These are phyloP conservation scores for Cutaneotrichosporon dermatis DNA, from an alignment of 1,284 basidiomycete species.

Conservation along the genomic window DNA sequence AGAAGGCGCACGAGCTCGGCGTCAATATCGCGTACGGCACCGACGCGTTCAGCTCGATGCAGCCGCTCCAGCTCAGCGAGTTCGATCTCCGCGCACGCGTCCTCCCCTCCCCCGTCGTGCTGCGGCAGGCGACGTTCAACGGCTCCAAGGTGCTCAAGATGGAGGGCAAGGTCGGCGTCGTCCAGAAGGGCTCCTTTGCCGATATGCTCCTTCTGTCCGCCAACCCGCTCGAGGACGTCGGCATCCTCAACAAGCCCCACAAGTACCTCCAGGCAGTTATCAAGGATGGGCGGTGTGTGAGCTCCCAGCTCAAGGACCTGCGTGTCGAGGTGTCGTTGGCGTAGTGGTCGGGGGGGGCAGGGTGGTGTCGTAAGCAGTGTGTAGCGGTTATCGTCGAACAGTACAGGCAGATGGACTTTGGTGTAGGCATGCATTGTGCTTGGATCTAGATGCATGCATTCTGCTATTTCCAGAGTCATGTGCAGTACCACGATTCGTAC, in stretches of 20 bases:
- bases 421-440: no score
- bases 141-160: conserved; percentile 47
- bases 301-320: conserved; percentile 18
- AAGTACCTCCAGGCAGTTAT: conserved; percentile 29
- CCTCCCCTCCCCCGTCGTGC: conserved; percentile 46
- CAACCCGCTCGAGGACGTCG: conserved; percentile 54
- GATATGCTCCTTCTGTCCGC: conserved; percentile 52
- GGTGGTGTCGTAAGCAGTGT: no score
- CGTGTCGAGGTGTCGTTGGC: conserved; percentile 28
- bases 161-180: conserved; percentile 48
- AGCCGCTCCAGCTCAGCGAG: conserved; percentile 29
- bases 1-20: conserved; percentile 29
- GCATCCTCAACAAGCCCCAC: conserved; percentile 51
- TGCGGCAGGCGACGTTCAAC: conserved; percentile 53
- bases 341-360: background rate
- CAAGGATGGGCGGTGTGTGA: conserved; percentile 34
- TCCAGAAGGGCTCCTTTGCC: conserved; percentile 48
- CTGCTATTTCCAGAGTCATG: no score
- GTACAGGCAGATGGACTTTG: no score
- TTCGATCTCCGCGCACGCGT: conserved; percentile 51
- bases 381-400: no score
- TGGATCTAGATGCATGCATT: no score
- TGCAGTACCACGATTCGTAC: no score
- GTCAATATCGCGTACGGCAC: conserved; percentile 33
- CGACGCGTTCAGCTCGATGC: conserved; percentile 28